Evolutionary conservation across 2,329 filamentous ascomycete species (phyloP), one percentile per base, ranked within the genome.

Genomic region (Epichloe bromicola): DNA sequence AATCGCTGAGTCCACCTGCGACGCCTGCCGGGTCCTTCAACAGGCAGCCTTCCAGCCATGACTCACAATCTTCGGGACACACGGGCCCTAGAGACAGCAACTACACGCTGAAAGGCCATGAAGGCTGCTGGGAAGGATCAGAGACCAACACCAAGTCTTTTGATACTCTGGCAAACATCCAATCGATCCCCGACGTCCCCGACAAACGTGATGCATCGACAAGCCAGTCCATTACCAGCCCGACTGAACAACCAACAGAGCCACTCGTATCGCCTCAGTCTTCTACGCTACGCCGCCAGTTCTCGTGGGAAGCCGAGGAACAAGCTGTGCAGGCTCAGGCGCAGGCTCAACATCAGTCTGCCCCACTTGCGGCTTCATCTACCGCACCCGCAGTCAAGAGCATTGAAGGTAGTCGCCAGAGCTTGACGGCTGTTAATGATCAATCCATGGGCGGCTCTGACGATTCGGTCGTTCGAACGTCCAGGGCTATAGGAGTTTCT

Each of bases 61-160:
- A 52, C 12, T 53, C 61, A 8, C 48, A 58, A n/a, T 51, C 58
- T 5, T 55, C 54, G 4, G 54, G 49, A 4, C 52, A 54, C 8
- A 53, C 51, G 11, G 56, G 55, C 39, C 42, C 55, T 2, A 59
- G 78, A 40, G 79, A 83, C 48, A 86, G 82, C 61, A 78, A 74
- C 17, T 82, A 85, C 57, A 67, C 85, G 2, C 75, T 80, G 0
- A 74, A 74, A 54, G 81, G 85, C 43, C 86, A 86, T 58, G 82
- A 83, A 52, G 79, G 77, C 57, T 86, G 86, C 60, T 83, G 82
- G 75, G 73, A 74, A 47, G 3, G 70, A 74, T 30, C 61, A 4
- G 56, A 51, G 11, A 58, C 53, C 26, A 60, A 57, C 19, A 38
- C 53, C 0, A 53, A 36, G 4, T 47, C 48, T 26, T 19, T 17